Conservation (phyloP, 345 rosid species). For the Xanthoceras sorbifolium region DNA sequence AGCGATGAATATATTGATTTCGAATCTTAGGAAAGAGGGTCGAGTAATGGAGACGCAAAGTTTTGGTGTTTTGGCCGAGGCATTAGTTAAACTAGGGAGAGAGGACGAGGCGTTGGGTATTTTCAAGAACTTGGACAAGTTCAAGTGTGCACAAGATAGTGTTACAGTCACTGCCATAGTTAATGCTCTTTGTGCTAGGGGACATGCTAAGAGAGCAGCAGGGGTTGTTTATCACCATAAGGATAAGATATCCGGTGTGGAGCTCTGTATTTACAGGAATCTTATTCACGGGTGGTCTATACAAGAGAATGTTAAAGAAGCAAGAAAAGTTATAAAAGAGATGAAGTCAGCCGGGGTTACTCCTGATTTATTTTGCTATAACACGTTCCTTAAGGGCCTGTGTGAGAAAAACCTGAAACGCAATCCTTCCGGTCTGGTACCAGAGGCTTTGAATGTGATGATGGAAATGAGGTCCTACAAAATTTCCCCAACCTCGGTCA, state of each 20-base stretch:
- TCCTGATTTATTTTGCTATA: conserved; percentile 74
- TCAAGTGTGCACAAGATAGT: conserved; percentile 64
- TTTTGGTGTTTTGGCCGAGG: conserved; percentile 60
- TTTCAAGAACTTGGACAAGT: conserved; percentile 82
- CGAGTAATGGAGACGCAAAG: conserved; percentile 63
- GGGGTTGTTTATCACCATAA: conserved; percentile 78
- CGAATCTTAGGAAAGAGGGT: conserved; percentile 61
- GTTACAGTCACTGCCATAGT: conserved; percentile 58
- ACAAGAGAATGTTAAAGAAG: conserved; percentile 65
- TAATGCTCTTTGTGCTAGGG: conserved; percentile 70
- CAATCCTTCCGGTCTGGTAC: conserved; percentile 87
- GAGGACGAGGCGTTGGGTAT: conserved; percentile 86
- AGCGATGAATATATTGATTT: conserved; percentile 61
- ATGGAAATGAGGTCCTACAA: conserved; percentile 73
- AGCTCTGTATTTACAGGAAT: conserved; percentile 59
- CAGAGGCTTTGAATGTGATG: conserved; percentile 85
- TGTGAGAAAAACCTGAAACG: conserved; percentile 57
- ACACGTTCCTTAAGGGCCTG: conserved; percentile 69
- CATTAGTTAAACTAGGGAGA: conserved; percentile 67
- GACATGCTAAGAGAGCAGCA: conserved; percentile 79
- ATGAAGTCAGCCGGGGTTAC: conserved; percentile 61
- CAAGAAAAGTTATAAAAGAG: conserved; percentile 67
- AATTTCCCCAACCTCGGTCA: conserved; percentile 58
- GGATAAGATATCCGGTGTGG: conserved; percentile 45
- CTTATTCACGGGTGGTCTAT: conserved; percentile 73